Evolutionary conservation across 257 asterid genomes (phyloP).

Genomic region (Penstemon davidsonii): DNA sequence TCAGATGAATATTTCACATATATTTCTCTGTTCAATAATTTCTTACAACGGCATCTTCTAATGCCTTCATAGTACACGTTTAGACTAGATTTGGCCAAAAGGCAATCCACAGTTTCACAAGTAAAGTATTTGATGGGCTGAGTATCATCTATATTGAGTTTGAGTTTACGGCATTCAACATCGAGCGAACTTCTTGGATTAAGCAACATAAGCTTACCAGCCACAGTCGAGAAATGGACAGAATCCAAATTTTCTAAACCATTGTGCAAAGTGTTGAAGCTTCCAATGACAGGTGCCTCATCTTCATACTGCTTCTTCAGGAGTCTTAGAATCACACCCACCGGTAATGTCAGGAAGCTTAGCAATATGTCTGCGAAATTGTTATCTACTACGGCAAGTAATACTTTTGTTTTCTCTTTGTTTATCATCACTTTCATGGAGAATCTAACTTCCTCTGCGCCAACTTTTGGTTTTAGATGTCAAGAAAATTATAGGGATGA

Average conservation of each 20-base stretch:
- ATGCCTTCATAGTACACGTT: neutral
- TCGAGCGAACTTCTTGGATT: neutral
- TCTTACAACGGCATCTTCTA: slow-evolving; percentile 6
- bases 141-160: slow-evolving; percentile 11
- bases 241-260: neutral
- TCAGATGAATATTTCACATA: fast-evolving
- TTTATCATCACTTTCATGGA: neutral
- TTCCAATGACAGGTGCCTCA: slow-evolving; percentile 7
- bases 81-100: neutral
- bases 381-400: neutral
- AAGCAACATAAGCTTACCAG: neutral
- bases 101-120: neutral
- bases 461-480: too few relatives aligned
- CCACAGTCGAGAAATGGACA: neutral
- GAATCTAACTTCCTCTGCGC: neutral
- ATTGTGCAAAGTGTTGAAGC: slow-evolving; percentile 18
- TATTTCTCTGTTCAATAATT: neutral
- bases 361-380: slow-evolving; percentile 16
- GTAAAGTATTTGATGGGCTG: neutral
- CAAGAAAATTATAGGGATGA: too few relatives aligned
- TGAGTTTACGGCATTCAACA: neutral
- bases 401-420: neutral
- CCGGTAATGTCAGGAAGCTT: slow-evolving; percentile 30
- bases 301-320: slow-evolving; percentile 23
- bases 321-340: slow-evolving; percentile 23